These are phyloP conservation scores for Sporothrix globosa DNA, from an alignment of 2,329 filamentous ascomycete genomes.

Conservation along the genomic window DNA sequence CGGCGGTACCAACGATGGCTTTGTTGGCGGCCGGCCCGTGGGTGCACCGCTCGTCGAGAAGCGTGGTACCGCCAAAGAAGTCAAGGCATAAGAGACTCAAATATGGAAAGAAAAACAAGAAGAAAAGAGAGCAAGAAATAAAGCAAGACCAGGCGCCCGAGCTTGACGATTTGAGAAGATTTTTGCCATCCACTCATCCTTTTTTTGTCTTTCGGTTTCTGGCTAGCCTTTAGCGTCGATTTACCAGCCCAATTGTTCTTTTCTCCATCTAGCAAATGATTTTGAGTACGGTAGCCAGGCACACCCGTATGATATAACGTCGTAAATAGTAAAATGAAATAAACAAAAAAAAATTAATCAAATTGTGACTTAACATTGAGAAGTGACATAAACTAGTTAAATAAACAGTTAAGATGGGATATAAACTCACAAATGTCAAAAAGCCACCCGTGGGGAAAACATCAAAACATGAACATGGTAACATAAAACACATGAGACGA, in stretches of 20 bases:
- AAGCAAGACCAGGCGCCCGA: too few relatives aligned
- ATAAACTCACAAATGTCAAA: neutral
- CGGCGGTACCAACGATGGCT: conserved; percentile 56
- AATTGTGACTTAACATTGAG: neutral
- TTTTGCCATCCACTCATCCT: neutral
- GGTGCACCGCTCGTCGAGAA: conserved; percentile 55
- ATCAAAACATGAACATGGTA: neutral
- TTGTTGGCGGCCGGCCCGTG: conserved; percentile 53
- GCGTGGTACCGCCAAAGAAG: conserved; percentile 24
- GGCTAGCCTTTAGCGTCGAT: neutral
- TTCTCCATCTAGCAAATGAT: neutral
- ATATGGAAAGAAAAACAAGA: neutral
- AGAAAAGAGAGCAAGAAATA: neutral
- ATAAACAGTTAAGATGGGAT: neutral
- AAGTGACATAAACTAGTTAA: neutral
- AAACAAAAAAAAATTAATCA: neutral
- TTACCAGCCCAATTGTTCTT: neutral
- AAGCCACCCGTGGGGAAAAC: neutral
- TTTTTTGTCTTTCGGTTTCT: neutral
- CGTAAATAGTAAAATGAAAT: neutral
- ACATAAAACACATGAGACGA: conserved; percentile 17
- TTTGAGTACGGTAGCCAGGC: neutral
- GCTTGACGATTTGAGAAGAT: neutral
- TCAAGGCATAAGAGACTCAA: neutral
- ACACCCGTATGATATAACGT: neutral